Evolutionary conservation across 805 yeast species (phyloP), one percentile per base, ranked within the genome.

Genomic region (Kurtzmaniella cleridarum): DNA sequence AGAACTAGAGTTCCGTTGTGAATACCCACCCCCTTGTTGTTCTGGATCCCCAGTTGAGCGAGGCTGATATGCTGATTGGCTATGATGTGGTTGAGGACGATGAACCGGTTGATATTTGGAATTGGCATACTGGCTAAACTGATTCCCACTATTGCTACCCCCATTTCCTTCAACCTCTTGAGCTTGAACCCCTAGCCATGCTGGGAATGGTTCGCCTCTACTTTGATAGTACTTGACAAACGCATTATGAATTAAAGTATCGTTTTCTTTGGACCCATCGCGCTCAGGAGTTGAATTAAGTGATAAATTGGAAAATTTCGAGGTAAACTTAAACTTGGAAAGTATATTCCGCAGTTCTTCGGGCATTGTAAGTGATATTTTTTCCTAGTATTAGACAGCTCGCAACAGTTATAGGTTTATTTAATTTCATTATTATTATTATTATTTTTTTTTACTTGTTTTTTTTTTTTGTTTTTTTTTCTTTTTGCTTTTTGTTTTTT

Each of bases 161-260:
- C 12, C 26, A 17, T 6, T 8, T 27, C 34, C 33, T 2, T 30
- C 30, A 11, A 42, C 29, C 10, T 32, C 44, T 9, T 17, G 15
- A 11, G 11, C 34, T 17, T 17, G 15, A 11, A 51, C 64, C 3
- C 72, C 74, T 27, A 68, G 54, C 74, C 74, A 68, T 23, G 66
- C 72, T 17, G 74, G 74, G 39, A 60, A 68, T n/a, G 62, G 57
- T 35, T 55, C 51, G 27, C 51, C 45, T 14, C 49, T 50, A 5
- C 47, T 20, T 38, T 66, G 69, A 39, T 53, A 68, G 46, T 61
- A 64, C 37, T 58, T 59, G 30, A 66, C 66, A 43, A 68, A 67
- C 2, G 74, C 72, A 43, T 63, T 59, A 53, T 68, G 73, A 44
- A 68, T 60, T 39, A 68, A 54, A 1, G 74, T 68, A 26, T 62